These are phyloP conservation scores for Pleodorina starrii DNA, from an alignment of 139 green algal genomes.

Conservation along the genomic window DNA sequence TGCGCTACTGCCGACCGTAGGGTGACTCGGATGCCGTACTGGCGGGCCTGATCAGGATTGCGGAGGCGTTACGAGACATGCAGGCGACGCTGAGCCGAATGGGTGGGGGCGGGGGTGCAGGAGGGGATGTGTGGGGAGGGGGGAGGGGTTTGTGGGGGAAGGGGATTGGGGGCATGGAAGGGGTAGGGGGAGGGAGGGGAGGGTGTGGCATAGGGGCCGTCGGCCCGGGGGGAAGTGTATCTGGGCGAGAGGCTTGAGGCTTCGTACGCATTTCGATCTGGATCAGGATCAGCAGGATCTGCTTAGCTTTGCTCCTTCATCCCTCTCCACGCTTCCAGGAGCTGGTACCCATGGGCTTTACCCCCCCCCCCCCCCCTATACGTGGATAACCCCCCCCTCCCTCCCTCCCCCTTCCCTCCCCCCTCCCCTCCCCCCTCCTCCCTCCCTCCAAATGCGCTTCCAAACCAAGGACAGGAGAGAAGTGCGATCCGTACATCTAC, in stretches of 20 bases:
- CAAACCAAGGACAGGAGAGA: no score
- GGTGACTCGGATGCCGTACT: slow-evolving; percentile 41
- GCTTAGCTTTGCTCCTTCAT: no score
- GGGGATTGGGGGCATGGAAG: not conserved
- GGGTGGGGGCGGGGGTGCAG: slow-evolving; percentile 23
- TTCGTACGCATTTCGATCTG: no score
- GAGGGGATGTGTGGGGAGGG: not conserved
- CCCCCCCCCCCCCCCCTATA: no score
- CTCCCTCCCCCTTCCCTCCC: not conserved
- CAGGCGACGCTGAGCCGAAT: slow-evolving; percentile 62
- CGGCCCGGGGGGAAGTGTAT: no score
- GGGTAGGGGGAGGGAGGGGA: not conserved
- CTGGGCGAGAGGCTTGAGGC: no score
- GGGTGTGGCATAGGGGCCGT: not conserved
- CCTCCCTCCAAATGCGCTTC: no score
- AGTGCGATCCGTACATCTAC: slow-evolving; percentile 70
- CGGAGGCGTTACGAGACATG: slow-evolving; percentile 32
- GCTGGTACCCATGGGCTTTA: no score
- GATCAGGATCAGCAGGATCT: no score
- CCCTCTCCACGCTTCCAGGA: no score
- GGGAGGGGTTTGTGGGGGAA: not conserved
- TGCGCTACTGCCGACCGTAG: no score
- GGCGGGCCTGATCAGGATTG: slow-evolving; percentile 7
- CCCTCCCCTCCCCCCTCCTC: not conserved
- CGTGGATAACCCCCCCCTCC: no score